phyloP scores from a whole-genome alignment of 2,329 filamentous ascomycete species.

The Plenodomus biglobosus region DNA sequence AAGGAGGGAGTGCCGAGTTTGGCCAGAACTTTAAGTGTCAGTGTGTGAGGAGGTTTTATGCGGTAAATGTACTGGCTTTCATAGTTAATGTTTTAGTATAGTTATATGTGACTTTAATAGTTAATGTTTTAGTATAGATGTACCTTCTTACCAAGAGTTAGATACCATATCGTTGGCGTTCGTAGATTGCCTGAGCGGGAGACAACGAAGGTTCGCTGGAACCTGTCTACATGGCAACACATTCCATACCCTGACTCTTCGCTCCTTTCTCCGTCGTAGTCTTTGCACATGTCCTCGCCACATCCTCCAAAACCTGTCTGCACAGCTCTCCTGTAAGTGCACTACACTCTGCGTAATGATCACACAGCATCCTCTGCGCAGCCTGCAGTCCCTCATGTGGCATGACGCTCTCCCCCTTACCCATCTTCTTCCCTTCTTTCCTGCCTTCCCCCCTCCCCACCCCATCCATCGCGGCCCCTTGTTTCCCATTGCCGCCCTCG shows the following conservation, averaged over 20 bases:
- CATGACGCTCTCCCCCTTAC: slow-evolving; percentile 50
- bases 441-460: slow-evolving; percentile 17
- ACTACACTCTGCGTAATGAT: slow-evolving; percentile 65
- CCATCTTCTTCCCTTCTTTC: slow-evolving; percentile 17
- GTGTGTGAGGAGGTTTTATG: too few relatives aligned
- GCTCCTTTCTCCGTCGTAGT: slow-evolving; percentile 59
- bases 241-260: slow-evolving; percentile 45
- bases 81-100: too few relatives aligned
- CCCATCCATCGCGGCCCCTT: slow-evolving; percentile 5
- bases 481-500: background rate
- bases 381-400: slow-evolving; percentile 52
- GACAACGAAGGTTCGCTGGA: too few relatives aligned
- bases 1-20: background rate
- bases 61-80: background rate
- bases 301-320: slow-evolving; percentile 61
- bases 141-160: too few relatives aligned
- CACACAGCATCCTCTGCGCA: slow-evolving; percentile 62
- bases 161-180: too few relatives aligned
- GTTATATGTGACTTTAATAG: too few relatives aligned
- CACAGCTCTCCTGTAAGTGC: slow-evolving; percentile 63
- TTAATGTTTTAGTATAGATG: too few relatives aligned
- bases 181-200: too few relatives aligned
- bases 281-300: slow-evolving; percentile 60
- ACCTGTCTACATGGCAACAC: background rate
- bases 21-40: background rate